Evolutionary conservation across 2,329 filamentous ascomycete genomes (phyloP), one percentile per base, ranked within the genome.

Genomic region (Neodidymelliopsis sp.): DNA sequence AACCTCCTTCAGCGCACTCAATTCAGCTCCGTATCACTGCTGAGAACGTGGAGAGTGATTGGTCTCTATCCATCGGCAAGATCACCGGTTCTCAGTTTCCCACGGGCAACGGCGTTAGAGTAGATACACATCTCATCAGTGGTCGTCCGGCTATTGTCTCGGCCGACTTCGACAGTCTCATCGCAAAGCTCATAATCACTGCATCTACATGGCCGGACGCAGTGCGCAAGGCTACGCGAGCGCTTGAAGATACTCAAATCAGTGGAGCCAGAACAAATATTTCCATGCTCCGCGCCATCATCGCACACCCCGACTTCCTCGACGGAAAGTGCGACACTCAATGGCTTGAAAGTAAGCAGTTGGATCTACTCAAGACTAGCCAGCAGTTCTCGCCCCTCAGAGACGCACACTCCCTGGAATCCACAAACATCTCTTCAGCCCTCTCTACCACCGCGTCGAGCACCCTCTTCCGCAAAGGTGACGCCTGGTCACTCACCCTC

Each of bases 131-230:
- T 54, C 66, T 85, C 1, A 69, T 77, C n/a, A 65, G 66, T 9
- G 68, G 71, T 1, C 68, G 71, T 1, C 64, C 74, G 0, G 69
- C 76, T 0, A 65, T 82, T 4, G 73, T 86, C 0, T 77, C 78
- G 0, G 73, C 81, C 1, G 79, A 84, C 25, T 85, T 84, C 55
- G 83, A 86, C 64, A 82, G 79, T 42, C 73, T 86, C 2, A 65
- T 86, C 4, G 82, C 81, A 4, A 86, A 86, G 53, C 72, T 86
- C 47, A 81, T 85, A 25, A 69, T 85, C 37, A 84, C 80, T 1
- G 81, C 79, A 0, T 65, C 74, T 0, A 78, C 71, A 6, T 86
- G 82, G 81, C 59, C 73, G n/a, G 75, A 75, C 10, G 75, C 73
- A 0, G 75, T 86, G 1, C 61, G 65, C 2, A 87, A 85, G 63